Evolutionary conservation across 1,139 yeast species (phyloP).

Genomic region (Debaryomyces fabryi): DNA sequence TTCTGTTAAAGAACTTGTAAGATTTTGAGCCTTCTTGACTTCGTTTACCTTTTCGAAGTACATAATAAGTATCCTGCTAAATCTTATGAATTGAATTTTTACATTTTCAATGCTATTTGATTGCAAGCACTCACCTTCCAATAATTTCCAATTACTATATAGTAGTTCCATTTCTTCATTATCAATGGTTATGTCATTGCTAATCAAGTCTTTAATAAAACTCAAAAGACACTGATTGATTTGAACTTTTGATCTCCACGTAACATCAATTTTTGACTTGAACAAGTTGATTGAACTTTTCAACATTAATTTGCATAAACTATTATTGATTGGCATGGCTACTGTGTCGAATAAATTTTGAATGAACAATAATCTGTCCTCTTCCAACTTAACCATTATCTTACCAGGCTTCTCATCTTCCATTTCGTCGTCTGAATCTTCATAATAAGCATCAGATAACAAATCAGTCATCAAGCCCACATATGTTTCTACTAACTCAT

Average conservation of each 20-base stretch:
- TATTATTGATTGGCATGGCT: conserved; percentile 22
- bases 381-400: conserved; percentile 37
- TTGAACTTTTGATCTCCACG: conserved; percentile 63
- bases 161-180: conserved; percentile 19
- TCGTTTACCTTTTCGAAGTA: conserved; percentile 5
- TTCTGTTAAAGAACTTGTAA: conserved; percentile 27
- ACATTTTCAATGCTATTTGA: conserved; percentile 64
- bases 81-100: conserved; percentile 49
- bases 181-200: conserved; percentile 2
- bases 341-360: conserved; percentile 36
- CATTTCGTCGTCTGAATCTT: conserved; percentile 30
- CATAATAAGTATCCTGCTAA: conserved; percentile 24
- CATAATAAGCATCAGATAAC: conserved; percentile 36
- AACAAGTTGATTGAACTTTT: conserved; percentile 25
- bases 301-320: conserved; percentile 30
- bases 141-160: conserved; percentile 25
- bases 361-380: conserved; percentile 35
- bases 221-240: conserved; percentile 39
- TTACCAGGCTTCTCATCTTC: conserved; percentile 35
- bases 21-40: conserved; percentile 1
- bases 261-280: conserved; percentile 39
- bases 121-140: conserved; percentile 36
- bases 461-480: conserved; percentile 37
- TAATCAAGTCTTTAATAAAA: conserved; percentile 12
- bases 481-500: conserved; percentile 41